A percentile compares a stretch with the other conserved stretches of the same genome.
Conservation (phyloP, 495 filamentous ascomycete species). For the Lasiosphaeria hispida region DNA sequence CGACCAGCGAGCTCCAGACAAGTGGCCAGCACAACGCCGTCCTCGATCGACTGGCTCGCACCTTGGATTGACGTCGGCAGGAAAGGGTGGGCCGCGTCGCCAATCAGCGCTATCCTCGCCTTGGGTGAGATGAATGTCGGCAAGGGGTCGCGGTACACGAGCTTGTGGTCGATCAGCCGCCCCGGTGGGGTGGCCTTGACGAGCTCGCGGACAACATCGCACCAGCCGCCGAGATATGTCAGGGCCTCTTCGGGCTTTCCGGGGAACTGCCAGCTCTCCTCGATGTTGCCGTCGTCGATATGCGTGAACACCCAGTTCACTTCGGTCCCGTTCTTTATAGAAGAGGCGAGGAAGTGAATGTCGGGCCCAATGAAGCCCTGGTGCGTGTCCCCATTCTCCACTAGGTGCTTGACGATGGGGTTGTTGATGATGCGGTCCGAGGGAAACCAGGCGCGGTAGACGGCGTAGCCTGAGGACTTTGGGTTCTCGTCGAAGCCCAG, state of each 20-base stretch:
- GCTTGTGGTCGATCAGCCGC: constrained; percentile 66
- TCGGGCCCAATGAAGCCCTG: constrained; percentile 60
- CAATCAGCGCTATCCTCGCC: constrained; percentile 60
- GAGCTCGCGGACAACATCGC: constrained; percentile 57
- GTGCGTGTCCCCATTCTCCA: constrained; percentile 63
- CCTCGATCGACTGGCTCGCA: constrained; percentile 69
- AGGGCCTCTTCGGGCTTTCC: constrained; percentile 60
- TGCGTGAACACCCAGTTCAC: constrained; percentile 73
- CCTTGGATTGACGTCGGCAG: constrained; percentile 71
- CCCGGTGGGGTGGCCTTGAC: constrained; percentile 57
- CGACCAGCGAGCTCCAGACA: constrained; percentile 50
- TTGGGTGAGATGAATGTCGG: constrained; percentile 61
- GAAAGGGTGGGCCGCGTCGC: constrained; percentile 73
- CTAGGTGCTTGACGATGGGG: constrained; percentile 57
- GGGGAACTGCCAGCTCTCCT: constrained; percentile 64
- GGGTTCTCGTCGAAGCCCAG: constrained; percentile 62
- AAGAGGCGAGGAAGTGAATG: constrained; percentile 62
- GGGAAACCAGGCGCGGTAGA: constrained; percentile 60
- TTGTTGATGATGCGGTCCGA: constrained; percentile 60
- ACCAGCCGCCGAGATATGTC: constrained; percentile 61
- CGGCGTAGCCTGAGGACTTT: constrained; percentile 58
- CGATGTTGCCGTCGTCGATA: constrained; percentile 42
- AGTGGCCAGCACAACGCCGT: constrained; percentile 64
- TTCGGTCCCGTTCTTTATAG: constrained; percentile 60
- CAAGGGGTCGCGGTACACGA: constrained; percentile 67